Evolutionary conservation across 2,329 filamentous ascomycete genomes (phyloP).

Genomic region (Penicillium psychrosexuale): DNA sequence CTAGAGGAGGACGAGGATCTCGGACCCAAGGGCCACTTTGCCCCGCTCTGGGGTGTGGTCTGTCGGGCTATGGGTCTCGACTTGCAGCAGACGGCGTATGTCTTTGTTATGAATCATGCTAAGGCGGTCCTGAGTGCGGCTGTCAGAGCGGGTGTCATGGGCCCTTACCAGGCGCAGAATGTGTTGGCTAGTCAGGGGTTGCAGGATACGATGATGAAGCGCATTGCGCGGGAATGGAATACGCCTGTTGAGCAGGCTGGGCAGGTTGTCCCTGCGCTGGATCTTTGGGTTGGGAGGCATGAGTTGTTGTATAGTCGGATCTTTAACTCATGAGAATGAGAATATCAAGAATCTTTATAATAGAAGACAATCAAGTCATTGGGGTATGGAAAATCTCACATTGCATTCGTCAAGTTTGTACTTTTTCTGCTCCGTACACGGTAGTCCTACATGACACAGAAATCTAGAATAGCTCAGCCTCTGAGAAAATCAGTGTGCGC

Average conservation of each 20-base stretch:
- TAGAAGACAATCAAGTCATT: neutral
- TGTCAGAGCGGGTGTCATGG: slow-evolving; percentile 62
- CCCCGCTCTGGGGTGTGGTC: slow-evolving; percentile 59
- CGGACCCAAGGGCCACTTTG: slow-evolving; percentile 53
- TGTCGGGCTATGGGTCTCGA: slow-evolving; percentile 53
- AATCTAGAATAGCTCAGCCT: slow-evolving; percentile 17
- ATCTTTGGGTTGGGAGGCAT: slow-evolving; percentile 64
- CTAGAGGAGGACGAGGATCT: slow-evolving; percentile 28
- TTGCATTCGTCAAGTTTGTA: slow-evolving; percentile 24
- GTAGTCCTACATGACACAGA: slow-evolving; percentile 36
- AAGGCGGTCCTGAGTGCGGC: slow-evolving; percentile 62
- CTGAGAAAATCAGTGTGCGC: slow-evolving; percentile 14
- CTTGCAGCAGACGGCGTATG: slow-evolving; percentile 54
- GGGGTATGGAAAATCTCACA: slow-evolving; percentile 1
- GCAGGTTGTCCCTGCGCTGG: slow-evolving; percentile 59
- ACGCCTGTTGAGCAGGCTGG: slow-evolving; percentile 54
- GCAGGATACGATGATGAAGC: slow-evolving; percentile 50
- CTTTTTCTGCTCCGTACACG: slow-evolving; percentile 19
- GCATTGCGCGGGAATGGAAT: slow-evolving; percentile 50
- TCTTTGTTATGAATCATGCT: slow-evolving; percentile 63
- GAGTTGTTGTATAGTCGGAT: slow-evolving; percentile 65
- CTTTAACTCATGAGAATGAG: slow-evolving; percentile 57
- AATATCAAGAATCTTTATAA: neutral
- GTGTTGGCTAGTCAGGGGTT: slow-evolving; percentile 55
- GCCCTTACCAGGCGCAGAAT: slow-evolving; percentile 62